Base-by-base conservation (phyloP, 768 basidiomycete species). In the Auricularia sp. region DNA sequence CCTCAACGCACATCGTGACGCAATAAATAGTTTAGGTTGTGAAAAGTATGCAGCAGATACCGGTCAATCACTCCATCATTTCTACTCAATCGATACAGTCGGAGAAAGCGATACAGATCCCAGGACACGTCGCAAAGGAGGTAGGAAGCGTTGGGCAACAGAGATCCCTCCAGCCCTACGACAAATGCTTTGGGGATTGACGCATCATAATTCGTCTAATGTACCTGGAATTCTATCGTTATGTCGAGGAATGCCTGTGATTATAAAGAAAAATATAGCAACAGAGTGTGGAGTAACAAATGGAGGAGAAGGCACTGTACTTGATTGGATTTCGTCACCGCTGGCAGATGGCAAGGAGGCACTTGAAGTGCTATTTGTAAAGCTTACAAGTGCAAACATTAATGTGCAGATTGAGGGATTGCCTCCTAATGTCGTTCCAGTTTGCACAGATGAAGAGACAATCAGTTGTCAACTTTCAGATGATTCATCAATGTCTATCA, bases 201-300 rank as follows among this genome's bases (percentile, higher is more conserved):
- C 69, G 6, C 70, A 70, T 34, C 65, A 58, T 18, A 39, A 39
- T 2, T 72, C 65, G 37, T 63, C 70, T 36, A 63, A 72, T 45
- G 67, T 75, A 24, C 64, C 76, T 3, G 73, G 72, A 18, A 73
- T 68, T 42, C 44, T 77, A 1, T 34, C 39, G 8, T 37, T 77
- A 14, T 77, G 76, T 67, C 54, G 69, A 37, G 76, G 76, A 2
- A 65, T 77, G 65, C 77, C 75, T 29, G 68, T 78, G 1, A 72
- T 78, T 68, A 71, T 78, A 0, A 63, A 71, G 3, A 61, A 72
- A 51, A 77, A 77, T 66, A 63, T 69, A 14, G 75, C 74, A 0
- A 78, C 73, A 13, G 75, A 77, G 35, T 61, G 76, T 0, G 75
- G 75, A 63, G 74, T 77, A 0, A 78, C 75, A 3, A 75, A 75